Percentiles rank a stretch among this genome's conserved stretches.
phyloP scores from a whole-genome alignment of 345 rosid species.

The Bruguiera sexangula region DNA sequence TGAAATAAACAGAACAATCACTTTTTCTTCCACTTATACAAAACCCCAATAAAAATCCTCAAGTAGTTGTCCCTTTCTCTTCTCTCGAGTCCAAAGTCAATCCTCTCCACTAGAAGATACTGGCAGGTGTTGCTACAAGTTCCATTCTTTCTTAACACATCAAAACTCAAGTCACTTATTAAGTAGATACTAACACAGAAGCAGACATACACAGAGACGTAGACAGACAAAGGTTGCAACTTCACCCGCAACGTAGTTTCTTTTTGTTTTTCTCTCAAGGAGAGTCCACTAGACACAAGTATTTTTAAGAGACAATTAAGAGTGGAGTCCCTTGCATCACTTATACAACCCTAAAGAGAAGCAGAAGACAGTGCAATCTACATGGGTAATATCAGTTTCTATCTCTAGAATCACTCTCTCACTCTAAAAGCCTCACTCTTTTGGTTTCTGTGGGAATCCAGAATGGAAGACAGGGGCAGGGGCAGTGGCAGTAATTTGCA shows the following conservation, averaged over 20 bases:
- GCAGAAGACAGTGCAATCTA: not conserved
- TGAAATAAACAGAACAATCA: not conserved
- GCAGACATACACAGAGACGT: slow-evolving; percentile 21
- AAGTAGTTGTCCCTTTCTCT: slow-evolving; percentile 1
- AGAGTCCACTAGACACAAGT: not conserved
- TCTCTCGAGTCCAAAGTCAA: slow-evolving; percentile 6
- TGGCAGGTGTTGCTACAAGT: not conserved
- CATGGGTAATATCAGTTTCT: slow-evolving; percentile 8
- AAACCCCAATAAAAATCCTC: slow-evolving; percentile 1
- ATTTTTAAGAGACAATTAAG: slow-evolving; percentile 5
- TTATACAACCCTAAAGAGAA: slow-evolving; percentile 20
- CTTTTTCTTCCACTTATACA: not conserved
- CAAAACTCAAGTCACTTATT: slow-evolving; percentile 11
- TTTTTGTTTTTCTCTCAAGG: not conserved
- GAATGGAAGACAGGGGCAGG: slow-evolving; percentile 1
- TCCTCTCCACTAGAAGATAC: not conserved
- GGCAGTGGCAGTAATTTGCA: slow-evolving; percentile 14
- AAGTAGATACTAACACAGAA: slow-evolving; percentile 14
- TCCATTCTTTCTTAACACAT: not conserved
- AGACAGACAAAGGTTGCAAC: slow-evolving; percentile 21
- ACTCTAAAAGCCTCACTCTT: slow-evolving; percentile 11
- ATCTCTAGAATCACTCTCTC: slow-evolving; percentile 11
- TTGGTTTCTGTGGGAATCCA: slow-evolving; percentile 11
- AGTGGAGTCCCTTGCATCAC: slow-evolving; percentile 2
- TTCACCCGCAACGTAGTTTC: slow-evolving; percentile 5